phyloP scores from a whole-genome alignment of 371 early-diverging fungal genomes.

The Mortierella sp. region DNA sequence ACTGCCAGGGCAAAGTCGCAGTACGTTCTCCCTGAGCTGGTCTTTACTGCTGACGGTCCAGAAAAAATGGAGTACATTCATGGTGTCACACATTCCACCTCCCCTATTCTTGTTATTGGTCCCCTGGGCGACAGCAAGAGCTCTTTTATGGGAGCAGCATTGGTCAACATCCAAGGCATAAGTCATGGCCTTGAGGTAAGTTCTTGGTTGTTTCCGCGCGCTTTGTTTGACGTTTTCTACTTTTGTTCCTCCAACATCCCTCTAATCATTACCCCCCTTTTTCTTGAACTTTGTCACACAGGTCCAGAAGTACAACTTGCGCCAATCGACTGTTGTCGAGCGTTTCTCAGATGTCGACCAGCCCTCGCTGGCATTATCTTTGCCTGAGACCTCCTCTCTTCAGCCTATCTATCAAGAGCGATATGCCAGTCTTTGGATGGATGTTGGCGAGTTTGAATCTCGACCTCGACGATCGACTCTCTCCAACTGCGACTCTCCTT shows the following conservation, averaged over 20 bases:
- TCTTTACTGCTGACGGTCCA: not conserved
- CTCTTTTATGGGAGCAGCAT: not conserved
- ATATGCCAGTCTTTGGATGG: conserved; percentile 13
- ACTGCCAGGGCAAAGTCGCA: no score
- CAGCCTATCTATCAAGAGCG: not conserved
- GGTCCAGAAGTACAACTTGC: conserved; percentile 1
- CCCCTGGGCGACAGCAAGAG: not conserved
- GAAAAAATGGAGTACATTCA: conserved; percentile 2
- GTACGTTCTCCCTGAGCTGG: not conserved
- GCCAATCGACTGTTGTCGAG: not conserved
- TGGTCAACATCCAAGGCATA: conserved; percentile 23
- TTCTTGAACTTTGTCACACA: not conserved
- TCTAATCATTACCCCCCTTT: not conserved
- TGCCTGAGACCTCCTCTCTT: not conserved
- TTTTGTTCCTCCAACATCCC: not conserved
- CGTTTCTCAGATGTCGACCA: not conserved
- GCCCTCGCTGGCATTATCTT: not conserved
- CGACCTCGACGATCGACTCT: conserved; percentile 22
- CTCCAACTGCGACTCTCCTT: conserved; percentile 24
- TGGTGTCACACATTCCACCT: not conserved
- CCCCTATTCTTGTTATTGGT: not conserved
- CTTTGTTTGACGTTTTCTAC: not conserved
- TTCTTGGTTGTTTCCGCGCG: no score
- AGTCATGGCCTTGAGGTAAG: conserved; percentile 16
- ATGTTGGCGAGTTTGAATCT: not conserved